Base-by-base conservation (phyloP, 345 rosid genomes). In the Rhizophora mangle region DNA sequence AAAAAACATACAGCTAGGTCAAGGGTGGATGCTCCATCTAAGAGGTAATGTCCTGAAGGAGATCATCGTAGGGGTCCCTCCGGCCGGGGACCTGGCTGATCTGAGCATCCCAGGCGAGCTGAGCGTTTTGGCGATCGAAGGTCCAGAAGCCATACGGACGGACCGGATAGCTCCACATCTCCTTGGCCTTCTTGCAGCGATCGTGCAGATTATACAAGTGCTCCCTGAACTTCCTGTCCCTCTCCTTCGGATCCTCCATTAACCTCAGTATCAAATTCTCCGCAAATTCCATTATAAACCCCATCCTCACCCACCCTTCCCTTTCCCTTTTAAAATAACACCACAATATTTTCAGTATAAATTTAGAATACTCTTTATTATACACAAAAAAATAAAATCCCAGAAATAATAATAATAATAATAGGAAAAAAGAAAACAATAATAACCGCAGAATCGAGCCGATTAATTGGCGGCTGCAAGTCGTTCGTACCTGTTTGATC, bases 91-190 rank as follows among this genome's bases (percentile, higher is more conserved):
- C 99, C 79, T 96, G 97, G 84, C 98, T 92, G 70, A 96, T 96
- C 91, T 96, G 92, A 60, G 98, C 80, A 78, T 92, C 98, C 97
- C 94, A 85, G 49, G 86, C 85, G 51, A 96, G 94, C 82, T 96
- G 99, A 16, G 96, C 81, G 34, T 96, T 96, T 78, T 92, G 97
- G 60, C 98, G 89, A 76, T 92, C 98, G 59, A 96, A 92, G 0
- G 98, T 96, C 98, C 97, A 90, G 71, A 92, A 92, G 3, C 99
- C 99, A 46, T 96, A 92, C 36, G 99, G 99, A 20, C 99, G 96
- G 55, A 96, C 70, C 31, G 99, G 99, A 11, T 71, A 86, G 68
- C 88, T 89, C 98, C 98, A 92, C 98, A 92, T 96, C 87, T 96
- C 98, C 82, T 92, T 96, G 8, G 97, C 87, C 85, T 88, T 96